These are phyloP conservation scores for Salvia miltiorrhiza DNA, from an alignment of 257 asterid species.

Conservation along the genomic window DNA sequence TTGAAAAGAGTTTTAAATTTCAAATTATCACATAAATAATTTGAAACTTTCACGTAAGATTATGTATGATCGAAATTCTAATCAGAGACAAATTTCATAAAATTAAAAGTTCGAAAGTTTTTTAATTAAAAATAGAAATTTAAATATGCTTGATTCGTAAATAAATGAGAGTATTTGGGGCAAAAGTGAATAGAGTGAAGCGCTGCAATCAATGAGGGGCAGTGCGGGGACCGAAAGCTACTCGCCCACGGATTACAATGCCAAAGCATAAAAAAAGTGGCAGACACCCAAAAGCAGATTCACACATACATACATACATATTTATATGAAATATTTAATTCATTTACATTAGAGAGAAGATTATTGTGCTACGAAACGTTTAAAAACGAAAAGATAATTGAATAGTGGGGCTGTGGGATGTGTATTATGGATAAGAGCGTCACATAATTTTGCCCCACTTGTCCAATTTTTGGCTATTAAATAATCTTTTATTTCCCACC, in stretches of 20 bases:
- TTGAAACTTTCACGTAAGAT: too few species aligned
- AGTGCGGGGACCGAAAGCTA: conserved; percentile 27
- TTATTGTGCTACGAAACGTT: too few species aligned
- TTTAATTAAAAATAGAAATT: too few species aligned
- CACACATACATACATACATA: background rate
- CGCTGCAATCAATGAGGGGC: conserved; percentile 10
- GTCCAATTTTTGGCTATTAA: background rate
- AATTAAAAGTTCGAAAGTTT: too few species aligned
- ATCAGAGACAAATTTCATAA: too few species aligned
- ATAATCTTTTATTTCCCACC: background rate
- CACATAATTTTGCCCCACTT: conserved; percentile 23
- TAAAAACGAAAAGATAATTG: background rate
- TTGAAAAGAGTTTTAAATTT: too few species aligned
- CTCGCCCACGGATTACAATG: conserved; percentile 12
- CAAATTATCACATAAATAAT: too few species aligned
- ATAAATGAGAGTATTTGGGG: conserved; percentile 7
- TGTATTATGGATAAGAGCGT: conserved; percentile 33
- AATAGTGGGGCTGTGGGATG: conserved; percentile 12
- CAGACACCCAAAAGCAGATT: conserved; percentile 22
- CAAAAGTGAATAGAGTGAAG: background rate
- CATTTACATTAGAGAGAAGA: background rate
- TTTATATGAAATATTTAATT: background rate
- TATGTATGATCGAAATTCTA: too few species aligned
- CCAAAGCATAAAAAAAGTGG: conserved; percentile 13
- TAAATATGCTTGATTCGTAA: too few species aligned